Base-by-base conservation (phyloP, 2,329 filamentous ascomycete genomes). In the Beauveria asiatica region DNA sequence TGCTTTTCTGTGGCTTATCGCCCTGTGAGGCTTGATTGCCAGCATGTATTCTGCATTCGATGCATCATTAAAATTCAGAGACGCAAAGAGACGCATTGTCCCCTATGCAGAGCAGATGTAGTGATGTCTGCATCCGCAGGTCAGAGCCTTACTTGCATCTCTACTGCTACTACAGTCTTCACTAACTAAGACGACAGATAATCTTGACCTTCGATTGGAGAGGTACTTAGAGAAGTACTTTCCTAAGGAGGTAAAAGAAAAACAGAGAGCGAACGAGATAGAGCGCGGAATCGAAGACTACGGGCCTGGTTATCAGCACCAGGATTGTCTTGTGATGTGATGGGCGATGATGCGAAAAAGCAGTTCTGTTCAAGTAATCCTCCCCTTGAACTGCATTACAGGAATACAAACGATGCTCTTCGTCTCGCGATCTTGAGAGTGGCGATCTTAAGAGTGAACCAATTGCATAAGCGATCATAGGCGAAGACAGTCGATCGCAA, bases 11-110 rank as follows among this genome's bases (percentile, higher is more conserved):
- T 96, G 61, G 84, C 87, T n/a, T 94, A 88, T 78, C 84, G 89
- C 66, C 91, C 91, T 0, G 83, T 96, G n/a, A 83, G 86, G 25
- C 78, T 95, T 39, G 80, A 81, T 16, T 96, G 91, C 71, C 76
- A 81, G 30, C 90, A 94, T 65, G 76, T 92, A 16, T 92, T 93
- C 69, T 96, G 91, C 74, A 93, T 94, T 60, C 81, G 89, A 3
- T 96, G 91, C 69, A 80, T 93, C 53, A 85, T 95, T 63, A 85
- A 89, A 66, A 84, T 96, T 75, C 90, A 94, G 70, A 83, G 85
- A 50, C 82, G 84, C 44, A 79, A 80, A 62, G 85, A 88, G 68
- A 80, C 81, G 42, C 77, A 83, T 56, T 96, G 91, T 68, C 90
- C 91, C 0, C 76, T 94, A 58, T 96, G 91, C 70, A 81, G 92